Conservation (phyloP, 805 yeast species). For the Lipomyces orientalis region DNA sequence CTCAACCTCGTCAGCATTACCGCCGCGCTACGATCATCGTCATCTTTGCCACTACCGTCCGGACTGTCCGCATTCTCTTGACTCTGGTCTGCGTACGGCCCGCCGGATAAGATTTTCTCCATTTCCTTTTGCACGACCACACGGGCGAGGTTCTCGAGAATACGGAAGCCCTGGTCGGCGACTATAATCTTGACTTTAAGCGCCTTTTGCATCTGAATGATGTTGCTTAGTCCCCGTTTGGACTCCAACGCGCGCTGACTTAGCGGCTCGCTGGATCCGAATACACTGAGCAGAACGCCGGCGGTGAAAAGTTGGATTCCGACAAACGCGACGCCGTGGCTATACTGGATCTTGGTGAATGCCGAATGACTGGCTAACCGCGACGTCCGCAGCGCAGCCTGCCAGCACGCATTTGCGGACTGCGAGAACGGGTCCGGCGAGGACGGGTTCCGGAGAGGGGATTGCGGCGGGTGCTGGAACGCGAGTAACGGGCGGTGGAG, state of each 20-base stretch:
- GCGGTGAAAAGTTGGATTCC: constrained; percentile 31
- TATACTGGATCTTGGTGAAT: constrained; percentile 20
- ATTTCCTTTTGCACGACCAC: constrained; percentile 30
- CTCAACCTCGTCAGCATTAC: constrained; percentile 13
- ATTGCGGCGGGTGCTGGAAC: constrained; percentile 2
- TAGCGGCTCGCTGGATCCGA: constrained; percentile 32
- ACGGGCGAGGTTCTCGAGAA: constrained; percentile 31
- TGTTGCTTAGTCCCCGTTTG: constrained; percentile 30
- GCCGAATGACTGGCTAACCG: constrained; percentile 16
- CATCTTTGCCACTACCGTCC: neutral
- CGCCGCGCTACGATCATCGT: constrained; percentile 27
- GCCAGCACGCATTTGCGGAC: constrained; percentile 28
- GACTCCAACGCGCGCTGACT: constrained; percentile 31
- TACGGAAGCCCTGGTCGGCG: constrained; percentile 15
- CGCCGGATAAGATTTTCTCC: constrained; percentile 32
- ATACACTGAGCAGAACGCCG: constrained; percentile 27
- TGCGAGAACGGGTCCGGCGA: constrained; percentile 18
- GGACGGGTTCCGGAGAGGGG: neutral
- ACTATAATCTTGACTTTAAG: constrained; percentile 11
- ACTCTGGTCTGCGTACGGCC: neutral
- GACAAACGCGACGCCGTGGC: constrained; percentile 24
- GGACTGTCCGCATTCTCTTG: neutral
- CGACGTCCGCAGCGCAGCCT: constrained; percentile 28
- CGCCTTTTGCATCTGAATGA: constrained; percentile 31
- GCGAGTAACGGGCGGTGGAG: constrained; percentile 30